Evolutionary conservation across 192 early-diverging fungal genomes (phyloP), one percentile per base, ranked within the genome.

Genomic region (Rhizoclosmatium sp.): DNA sequence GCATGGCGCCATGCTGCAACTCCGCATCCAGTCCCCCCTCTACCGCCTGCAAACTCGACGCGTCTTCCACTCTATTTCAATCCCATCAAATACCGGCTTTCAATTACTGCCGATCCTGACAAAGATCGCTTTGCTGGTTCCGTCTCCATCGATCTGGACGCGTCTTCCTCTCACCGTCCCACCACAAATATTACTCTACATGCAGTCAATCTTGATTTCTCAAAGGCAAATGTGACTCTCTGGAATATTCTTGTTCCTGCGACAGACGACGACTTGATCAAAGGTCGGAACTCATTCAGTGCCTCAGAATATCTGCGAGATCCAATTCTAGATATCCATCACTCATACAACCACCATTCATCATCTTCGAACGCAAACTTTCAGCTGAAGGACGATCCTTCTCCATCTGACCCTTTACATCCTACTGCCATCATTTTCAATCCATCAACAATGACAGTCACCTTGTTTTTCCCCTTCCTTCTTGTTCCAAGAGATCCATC

Each of bases 361-460:
- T 31, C 31, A 31, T 31, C 31, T 31, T 31, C 31, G 31, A 31
- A 31, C 31, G 31, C 31, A 31, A 31, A 31, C 31, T 31, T 31
- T 31, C 31, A 31, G 31, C 31, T 31, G 31, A 31, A 31, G 21
- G 39, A 54, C 51, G 71, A 54, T 31, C 31, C 31, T 31, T 31
- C 31, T 42, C 9, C 23, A 10, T 9, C 3, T 40, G 31, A 31
- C 31, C 54, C 14, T 14, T 51, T 59, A 72, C 7, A 42, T 47
- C 74, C 74, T 14, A 19, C 62, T 19, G 14, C 9, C 14, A 9
- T 75, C 31, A 9, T 65, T n/a, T 65, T 44, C 60, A 23, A 61
- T 65, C 41, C 59, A 39, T n/a, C 44, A 10, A 40, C 42, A n/a
- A 60, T 66, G 2, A 23, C 21, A 46, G 60, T 75, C 74, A 75